Evolutionary conservation across 371 early-diverging fungal genomes (phyloP), one percentile per base, ranked within the genome.

Genomic region (Rhizopus arrhizus): DNA sequence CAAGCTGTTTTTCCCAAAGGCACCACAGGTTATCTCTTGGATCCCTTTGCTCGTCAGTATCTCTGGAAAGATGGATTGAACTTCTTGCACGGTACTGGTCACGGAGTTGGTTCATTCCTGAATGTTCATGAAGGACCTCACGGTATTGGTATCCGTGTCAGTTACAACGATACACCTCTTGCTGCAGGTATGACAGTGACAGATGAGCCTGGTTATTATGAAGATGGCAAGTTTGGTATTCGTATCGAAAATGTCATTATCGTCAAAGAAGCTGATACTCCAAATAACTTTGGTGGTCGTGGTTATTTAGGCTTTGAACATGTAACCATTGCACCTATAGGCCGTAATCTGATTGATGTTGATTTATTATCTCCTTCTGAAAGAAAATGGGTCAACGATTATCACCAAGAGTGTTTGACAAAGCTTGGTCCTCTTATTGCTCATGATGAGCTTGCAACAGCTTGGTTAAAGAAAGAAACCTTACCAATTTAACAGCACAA

Each of bases 41-140:
- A 98, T 70, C 83, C 89, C 16, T 72, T 97, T 57, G 95, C 99
- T 3, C 87, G 99, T 47, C 73, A 84, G 28, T 77, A 92, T 15
- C 82, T 99, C 33, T 99, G 99, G 99, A 74, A 89, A 41, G 92
- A 88, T 16, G 96, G 97, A 5, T 74, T 97, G 42, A 98, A 99
- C 69, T 99, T 85, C 87, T 89, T 94, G n/a, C 99, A 99, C 70
- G 98, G 99, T 35, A 98, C 99, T n/a, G 99, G 95, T 0, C 99
- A 99, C 75, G 99, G 99, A 69, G 99, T 99, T n/a, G 99, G 99
- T 1, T 85, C 93, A 15, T 99, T 89, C 78, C 81, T 99, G 65
- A 96, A 97, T 73, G 99, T 99, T 0, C 99, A 99, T 64, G 99
- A 99, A 75, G 91, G 95, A 0, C 99, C 99, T 36, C 99, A 99